Evolutionary conservation across 2,329 filamentous ascomycete species (phyloP).

Genomic region (Curvularia verruculosa): DNA sequence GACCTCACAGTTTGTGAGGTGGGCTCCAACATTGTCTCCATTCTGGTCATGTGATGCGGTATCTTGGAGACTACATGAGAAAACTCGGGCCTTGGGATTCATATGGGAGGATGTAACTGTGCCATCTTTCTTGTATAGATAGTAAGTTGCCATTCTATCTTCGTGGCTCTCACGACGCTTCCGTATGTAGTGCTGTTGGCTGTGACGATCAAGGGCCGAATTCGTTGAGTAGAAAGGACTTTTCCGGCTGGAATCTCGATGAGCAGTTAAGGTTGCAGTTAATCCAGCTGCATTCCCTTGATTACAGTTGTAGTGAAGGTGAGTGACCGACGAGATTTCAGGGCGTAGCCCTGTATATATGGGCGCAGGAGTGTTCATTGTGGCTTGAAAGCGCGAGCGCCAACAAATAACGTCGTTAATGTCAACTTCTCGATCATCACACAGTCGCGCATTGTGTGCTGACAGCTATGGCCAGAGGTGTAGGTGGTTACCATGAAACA

Average conservation of each 20-base stretch:
- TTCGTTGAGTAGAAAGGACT: neutral
- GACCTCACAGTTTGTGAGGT: slow-evolving; percentile 9
- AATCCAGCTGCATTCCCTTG: neutral
- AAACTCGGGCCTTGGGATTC: neutral
- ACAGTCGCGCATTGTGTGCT: neutral
- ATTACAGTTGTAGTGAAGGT: neutral
- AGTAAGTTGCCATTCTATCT: slow-evolving; percentile 14
- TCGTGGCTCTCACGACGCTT: neutral
- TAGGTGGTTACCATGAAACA: neutral
- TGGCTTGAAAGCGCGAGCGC: slow-evolving; percentile 1
- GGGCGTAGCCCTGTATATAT: neutral
- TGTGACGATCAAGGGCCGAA: slow-evolving; percentile 1
- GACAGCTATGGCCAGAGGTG: neutral
- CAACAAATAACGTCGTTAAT: neutral
- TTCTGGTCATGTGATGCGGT: neutral
- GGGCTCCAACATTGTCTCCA: slow-evolving; percentile 20
- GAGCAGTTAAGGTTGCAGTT: neutral
- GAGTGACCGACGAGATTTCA: neutral
- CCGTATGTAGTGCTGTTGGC: neutral
- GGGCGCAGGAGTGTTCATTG: slow-evolving; percentile 4
- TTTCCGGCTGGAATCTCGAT: neutral
- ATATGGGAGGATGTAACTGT: neutral
- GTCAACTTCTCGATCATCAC: neutral
- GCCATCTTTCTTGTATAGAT: slow-evolving; percentile 8
- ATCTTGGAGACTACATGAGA: neutral